Evolutionary conservation across 2,329 filamentous ascomycete species (phyloP).

Genomic region (Massarina eburnea): DNA sequence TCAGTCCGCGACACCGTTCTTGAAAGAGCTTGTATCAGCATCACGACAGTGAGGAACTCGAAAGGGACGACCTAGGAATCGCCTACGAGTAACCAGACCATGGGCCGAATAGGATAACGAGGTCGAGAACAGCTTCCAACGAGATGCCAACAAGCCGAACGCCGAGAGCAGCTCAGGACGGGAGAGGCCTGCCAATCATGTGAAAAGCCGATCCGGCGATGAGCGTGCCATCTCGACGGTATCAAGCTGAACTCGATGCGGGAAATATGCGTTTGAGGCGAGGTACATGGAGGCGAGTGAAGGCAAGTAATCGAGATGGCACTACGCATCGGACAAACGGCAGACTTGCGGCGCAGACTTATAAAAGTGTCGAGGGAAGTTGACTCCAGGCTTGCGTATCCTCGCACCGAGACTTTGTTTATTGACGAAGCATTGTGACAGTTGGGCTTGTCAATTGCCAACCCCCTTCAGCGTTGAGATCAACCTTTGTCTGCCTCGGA

Average conservation of each 20-base stretch:
- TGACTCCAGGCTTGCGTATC: background rate
- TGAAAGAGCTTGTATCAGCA: background rate
- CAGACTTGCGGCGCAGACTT: background rate
- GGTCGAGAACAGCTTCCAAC: background rate
- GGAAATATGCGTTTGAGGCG: slow-evolving; percentile 4
- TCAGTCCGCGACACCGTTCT: background rate
- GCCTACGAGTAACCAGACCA: background rate
- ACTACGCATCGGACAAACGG: slow-evolving; percentile 8
- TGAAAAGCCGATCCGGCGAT: slow-evolving; percentile 6
- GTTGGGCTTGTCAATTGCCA: background rate
- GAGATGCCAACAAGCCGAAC: background rate
- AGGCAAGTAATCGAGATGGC: slow-evolving; percentile 11
- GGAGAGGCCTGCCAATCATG: background rate
- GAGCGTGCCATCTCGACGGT: slow-evolving; percentile 12
- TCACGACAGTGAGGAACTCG: background rate
- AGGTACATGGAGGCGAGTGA: background rate
- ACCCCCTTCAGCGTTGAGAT: background rate
- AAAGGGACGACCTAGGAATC: no score
- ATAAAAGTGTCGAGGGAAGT: background rate
- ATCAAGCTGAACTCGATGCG: slow-evolving; percentile 19
- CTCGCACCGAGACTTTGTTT: background rate
- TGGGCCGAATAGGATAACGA: no score
- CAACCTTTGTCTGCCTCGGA: slow-evolving; percentile 1
- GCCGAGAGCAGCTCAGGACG: background rate
- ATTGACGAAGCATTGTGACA: background rate